Evolutionary conservation across 139 green algal species (phyloP), one percentile per base, ranked within the genome.

Genomic region (Astrephomene gubernaculifera): DNA sequence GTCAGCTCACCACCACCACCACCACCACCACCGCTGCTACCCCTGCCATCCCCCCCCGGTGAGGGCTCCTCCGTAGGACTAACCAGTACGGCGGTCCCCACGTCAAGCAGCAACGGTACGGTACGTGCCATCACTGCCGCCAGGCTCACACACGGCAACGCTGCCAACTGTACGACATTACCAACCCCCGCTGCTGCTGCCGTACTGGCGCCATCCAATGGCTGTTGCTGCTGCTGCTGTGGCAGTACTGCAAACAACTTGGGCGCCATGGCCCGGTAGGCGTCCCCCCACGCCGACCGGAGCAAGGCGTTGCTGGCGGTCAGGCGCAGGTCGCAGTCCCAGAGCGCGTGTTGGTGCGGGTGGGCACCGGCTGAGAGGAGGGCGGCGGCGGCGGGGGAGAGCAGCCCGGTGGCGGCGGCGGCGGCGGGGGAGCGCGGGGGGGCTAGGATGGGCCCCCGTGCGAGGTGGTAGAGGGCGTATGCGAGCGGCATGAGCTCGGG

Each of bases 121-220:
- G 63, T 65, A 19, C 79, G 63, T 10, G 79, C 64, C 63, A 85
- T 74, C 33, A 76, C 53, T 31, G 64, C 79, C 19, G 79, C 79
- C 41, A 85, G 79, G 63, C 44, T 85, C 22, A 85, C 79, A 64
- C 79, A 85, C 8, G 79, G 79, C 63, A 85, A 64, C 43, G 64
- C 79, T 33, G 67, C 79, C 0, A 85, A 44, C 79, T 70, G 79
- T 3, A 10, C 63, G 63, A 14, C 7, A 25, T 6, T 27, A 27
- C 7, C 45, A 21, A 49, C 36, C 25, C 9, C 39, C 49, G 17
- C 49, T 22, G 61, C 38, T 61, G 39, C 12, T 17, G 35, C 41
- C 43, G 71, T 29, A 8, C 22, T 38, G 2, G 25, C 74, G 19
- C 53, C 74, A 25, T 54, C 38, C 1, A 7, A 33, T 9, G 24